Conservation (phyloP, 2,329 filamentous ascomycete genomes). For the Arthrobotrys iridis region DNA sequence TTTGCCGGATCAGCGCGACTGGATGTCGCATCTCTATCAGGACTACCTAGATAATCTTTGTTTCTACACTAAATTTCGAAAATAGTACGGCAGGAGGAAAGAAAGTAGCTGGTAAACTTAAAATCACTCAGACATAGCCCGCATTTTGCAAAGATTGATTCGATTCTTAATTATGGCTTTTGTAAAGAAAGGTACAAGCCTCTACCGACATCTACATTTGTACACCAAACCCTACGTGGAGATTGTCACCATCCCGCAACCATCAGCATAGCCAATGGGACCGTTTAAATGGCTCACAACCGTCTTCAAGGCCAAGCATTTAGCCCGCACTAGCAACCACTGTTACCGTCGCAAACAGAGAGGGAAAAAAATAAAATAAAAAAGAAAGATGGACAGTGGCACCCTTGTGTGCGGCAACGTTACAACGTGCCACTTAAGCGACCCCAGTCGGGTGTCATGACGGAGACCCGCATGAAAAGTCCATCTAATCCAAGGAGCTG, state of each 20-base stretch:
- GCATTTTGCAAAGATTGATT: no score
- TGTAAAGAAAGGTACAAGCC: not conserved
- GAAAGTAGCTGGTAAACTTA: no score
- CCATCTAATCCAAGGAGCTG: conserved; percentile 26
- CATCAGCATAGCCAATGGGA: not conserved
- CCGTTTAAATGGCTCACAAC: not conserved
- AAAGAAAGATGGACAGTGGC: not conserved
- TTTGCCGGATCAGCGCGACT: no score
- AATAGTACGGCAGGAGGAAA: no score
- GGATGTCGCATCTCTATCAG: no score
- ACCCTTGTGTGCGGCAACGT: conserved; percentile 44
- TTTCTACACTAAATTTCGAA: no score
- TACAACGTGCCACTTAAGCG: conserved; percentile 34
- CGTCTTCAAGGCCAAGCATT: not conserved
- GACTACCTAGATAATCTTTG: no score
- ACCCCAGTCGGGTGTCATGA: conserved; percentile 41
- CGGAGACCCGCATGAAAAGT: conserved; percentile 38
- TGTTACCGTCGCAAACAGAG: conserved; percentile 20
- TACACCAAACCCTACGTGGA: not conserved
- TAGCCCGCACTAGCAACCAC: not conserved
- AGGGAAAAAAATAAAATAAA: not conserved
- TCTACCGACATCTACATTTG: not conserved
- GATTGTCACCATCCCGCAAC: not conserved
- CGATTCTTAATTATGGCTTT: no score
- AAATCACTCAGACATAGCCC: no score